These are phyloP conservation scores for Coprinopsis cinerea DNA, from an alignment of 768 basidiomycete species.

Conservation along the genomic window DNA sequence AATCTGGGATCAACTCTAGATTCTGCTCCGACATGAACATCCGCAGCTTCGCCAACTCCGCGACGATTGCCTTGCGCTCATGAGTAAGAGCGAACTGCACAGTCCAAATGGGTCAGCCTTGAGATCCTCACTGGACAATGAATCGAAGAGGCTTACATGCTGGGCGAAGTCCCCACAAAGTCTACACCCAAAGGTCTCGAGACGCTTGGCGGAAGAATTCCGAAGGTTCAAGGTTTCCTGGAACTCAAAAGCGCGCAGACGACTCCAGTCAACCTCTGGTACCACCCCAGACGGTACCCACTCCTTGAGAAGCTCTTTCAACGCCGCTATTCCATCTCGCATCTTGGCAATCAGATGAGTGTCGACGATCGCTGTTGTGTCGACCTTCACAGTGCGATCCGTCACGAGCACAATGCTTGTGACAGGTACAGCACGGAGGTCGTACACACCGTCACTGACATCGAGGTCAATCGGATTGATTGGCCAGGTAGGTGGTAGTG, in stretches of 20 bases:
- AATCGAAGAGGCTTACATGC: slow-evolving; percentile 51
- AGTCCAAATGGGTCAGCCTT: slow-evolving; percentile 3
- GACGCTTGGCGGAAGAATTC: slow-evolving; percentile 37
- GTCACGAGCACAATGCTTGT: slow-evolving; percentile 76
- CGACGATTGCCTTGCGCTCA: slow-evolving; percentile 64
- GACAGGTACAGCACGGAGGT: slow-evolving; percentile 58
- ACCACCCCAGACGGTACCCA: slow-evolving; percentile 46
- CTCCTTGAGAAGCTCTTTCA: slow-evolving; percentile 49
- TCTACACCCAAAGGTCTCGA: slow-evolving; percentile 44
- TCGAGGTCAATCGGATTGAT: slow-evolving; percentile 42
- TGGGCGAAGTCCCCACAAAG: slow-evolving; percentile 63
- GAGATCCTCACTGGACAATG: no score
- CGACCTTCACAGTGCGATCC: slow-evolving; percentile 65
- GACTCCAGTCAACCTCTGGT: slow-evolving; percentile 81
- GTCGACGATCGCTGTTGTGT: slow-evolving; percentile 63
- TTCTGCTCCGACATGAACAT: slow-evolving; percentile 93
- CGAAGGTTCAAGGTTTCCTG: slow-evolving; percentile 73
- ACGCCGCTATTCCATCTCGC: slow-evolving; percentile 44
- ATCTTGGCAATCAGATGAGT: slow-evolving; percentile 57
- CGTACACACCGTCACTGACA: slow-evolving; percentile 54
- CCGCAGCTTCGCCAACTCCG: slow-evolving; percentile 73
- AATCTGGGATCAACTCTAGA: slow-evolving; percentile 92
- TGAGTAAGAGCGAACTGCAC: slow-evolving; percentile 73
- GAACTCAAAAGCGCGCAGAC: slow-evolving; percentile 83
- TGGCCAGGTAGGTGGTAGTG: slow-evolving; percentile 77